phyloP scores from a whole-genome alignment of 192 early-diverging fungal species.

The Backusella liffmaniae region DNA sequence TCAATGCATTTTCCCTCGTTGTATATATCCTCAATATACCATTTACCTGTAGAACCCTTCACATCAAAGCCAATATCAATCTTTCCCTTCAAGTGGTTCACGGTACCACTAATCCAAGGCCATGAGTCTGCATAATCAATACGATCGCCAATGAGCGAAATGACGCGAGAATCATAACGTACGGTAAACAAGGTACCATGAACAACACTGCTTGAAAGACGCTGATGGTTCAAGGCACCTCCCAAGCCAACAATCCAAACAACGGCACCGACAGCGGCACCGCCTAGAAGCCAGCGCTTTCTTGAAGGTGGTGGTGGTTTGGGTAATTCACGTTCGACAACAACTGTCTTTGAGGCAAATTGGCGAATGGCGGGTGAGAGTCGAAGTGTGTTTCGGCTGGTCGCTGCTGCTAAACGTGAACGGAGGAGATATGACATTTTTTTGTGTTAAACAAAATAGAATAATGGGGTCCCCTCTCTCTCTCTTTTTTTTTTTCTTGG shows the following conservation, averaged over 20 bases:
- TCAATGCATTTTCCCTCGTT: too few species aligned
- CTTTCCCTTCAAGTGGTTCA: constrained; percentile 60
- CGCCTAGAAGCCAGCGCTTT: constrained; percentile 19
- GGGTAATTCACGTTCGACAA: constrained; percentile 24
- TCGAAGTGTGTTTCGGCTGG: not conserved
- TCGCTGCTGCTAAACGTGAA: not conserved
- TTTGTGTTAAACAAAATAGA: not conserved
- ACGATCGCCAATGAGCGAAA: constrained; percentile 48
- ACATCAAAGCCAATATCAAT: constrained; percentile 55
- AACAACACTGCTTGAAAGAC: constrained; percentile 51
- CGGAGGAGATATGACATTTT: not conserved
- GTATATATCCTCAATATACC: not conserved
- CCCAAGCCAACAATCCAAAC: constrained; percentile 54
- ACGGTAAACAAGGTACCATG: constrained; percentile 59
- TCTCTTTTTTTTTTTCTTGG: not conserved
- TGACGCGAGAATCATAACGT: constrained; percentile 47
- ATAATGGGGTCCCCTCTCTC: not conserved
- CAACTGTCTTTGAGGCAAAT: constrained; percentile 14
- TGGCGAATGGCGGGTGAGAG: not conserved
- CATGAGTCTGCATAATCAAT: constrained; percentile 52
- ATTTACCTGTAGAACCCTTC: constrained; percentile 46
- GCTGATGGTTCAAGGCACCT: constrained; percentile 56
- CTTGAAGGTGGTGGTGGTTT: constrained; percentile 17
- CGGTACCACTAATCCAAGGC: constrained; percentile 64
- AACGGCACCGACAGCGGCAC: constrained; percentile 41